Base-by-base conservation (phyloP, 2,329 filamentous ascomycete species). In the Thermothelomyces thermophilus region DNA sequence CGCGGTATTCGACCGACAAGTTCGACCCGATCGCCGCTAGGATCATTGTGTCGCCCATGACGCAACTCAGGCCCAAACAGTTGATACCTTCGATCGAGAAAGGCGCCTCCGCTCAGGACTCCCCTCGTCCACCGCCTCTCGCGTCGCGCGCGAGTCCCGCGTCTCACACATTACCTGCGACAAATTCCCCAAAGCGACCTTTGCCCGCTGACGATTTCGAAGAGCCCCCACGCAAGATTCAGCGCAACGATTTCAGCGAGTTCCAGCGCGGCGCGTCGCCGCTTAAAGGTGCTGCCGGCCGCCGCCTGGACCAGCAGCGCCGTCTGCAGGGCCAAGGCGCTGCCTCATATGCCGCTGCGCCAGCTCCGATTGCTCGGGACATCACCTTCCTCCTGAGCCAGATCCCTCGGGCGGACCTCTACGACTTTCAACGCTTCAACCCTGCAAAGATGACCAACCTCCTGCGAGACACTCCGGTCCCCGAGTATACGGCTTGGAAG, bases 211-310 rank as follows among this genome's bases (percentile, higher is more conserved):
- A 90, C 51, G 90, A 95, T 35, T 84, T 88, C 33, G 83, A 84
- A 53, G 82, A 84, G 48, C 71, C 87, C 17, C 88, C 90, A 1
- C 87, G 90, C 59, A 96, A 97, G 66, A 77, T 96, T 45, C 80
- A 84, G 42, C 83, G 94, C 39, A 90, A 84, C 11, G 90, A 88
- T 46, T 60, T 63, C 4, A 86, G 90, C 59, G 95, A 96, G 64
- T 78, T 96, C 53, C 80, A 84, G 47, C 83, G 93, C 44, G 90
- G 86, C n/a, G 90, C 87, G 50, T 97, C 91, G 5, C 93, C 94
- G 0, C 76, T 97, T 33, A 98, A 97, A 66, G 89, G 89, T 13
- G 87, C 88, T 1, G 89, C 91, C 33, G 88, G 89, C 22, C 84
- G 90, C 49, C 84, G 90, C 31, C 75, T 94, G 19, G 88, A 93